A percentile compares a stretch with the other conserved stretches of the same genome.
phyloP scores from a whole-genome alignment of 306 rosid species.

The Cucumis cinereus region DNA sequence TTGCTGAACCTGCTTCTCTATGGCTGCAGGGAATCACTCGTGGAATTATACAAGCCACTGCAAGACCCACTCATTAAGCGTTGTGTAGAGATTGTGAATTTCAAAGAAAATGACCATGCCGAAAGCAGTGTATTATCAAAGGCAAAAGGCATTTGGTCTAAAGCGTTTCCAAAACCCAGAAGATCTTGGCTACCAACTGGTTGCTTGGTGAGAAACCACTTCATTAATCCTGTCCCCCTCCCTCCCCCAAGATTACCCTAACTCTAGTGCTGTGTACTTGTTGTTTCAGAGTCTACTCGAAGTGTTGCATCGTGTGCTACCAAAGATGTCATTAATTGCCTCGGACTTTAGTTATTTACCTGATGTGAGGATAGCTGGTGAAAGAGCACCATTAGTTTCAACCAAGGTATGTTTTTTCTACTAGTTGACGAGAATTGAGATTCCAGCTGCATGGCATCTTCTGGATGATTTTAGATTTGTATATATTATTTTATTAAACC shows the following conservation, averaged over 20 bases:
- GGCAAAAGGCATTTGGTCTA: slow-evolving; percentile 70
- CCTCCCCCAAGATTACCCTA: background rate
- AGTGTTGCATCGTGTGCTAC: slow-evolving; percentile 69
- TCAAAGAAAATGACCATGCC: slow-evolving; percentile 28
- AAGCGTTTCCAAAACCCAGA: slow-evolving; percentile 64
- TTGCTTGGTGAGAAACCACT: slow-evolving; percentile 57
- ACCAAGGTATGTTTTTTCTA: slow-evolving; percentile 49
- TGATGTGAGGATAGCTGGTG: slow-evolving; percentile 79
- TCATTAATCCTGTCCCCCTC: background rate
- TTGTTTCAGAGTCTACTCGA: slow-evolving; percentile 64
- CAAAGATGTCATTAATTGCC: slow-evolving; percentile 95
- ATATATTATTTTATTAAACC: too few relatives aligned
- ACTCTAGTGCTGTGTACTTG: slow-evolving; percentile 13
- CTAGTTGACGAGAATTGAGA: background rate
- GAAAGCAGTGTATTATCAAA: slow-evolving; percentile 20
- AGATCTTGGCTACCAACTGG: slow-evolving; percentile 98
- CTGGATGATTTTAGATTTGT: background rate
- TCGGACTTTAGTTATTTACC: slow-evolving; percentile 90
- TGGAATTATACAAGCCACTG: slow-evolving; percentile 66
- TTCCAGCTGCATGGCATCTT: background rate
- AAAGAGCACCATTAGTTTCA: slow-evolving; percentile 93
- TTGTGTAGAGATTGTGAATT: slow-evolving; percentile 53
- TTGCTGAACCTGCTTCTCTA: slow-evolving; percentile 9
- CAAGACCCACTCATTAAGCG: slow-evolving; percentile 62
- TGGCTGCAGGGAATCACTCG: slow-evolving; percentile 29